phyloP scores from a whole-genome alignment of 192 early-diverging fungal species.

The Chytriomyces sp. region DNA sequence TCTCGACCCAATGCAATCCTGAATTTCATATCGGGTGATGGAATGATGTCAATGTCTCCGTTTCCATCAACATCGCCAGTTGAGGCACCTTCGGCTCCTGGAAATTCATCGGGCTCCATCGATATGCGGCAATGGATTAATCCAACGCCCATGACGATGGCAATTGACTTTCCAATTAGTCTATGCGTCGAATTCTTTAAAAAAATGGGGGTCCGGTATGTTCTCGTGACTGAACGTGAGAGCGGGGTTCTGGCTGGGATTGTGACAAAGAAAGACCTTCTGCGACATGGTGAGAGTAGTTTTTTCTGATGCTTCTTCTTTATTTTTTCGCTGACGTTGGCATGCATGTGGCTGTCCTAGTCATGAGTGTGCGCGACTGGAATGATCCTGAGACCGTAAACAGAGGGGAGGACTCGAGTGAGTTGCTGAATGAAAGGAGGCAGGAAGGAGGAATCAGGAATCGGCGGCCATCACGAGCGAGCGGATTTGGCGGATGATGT shows the following conservation, averaged over 20 bases:
- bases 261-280: slow-evolving; percentile 54
- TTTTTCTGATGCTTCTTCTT: background rate
- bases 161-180: slow-evolving; percentile 50
- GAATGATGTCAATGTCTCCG: background rate
- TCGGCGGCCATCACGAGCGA: background rate
- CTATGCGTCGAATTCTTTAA: slow-evolving; percentile 59
- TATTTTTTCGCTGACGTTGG: background rate
- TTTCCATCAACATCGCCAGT: slow-evolving; percentile 19
- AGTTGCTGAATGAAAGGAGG: background rate
- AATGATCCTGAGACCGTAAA: background rate
- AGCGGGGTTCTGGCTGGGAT: slow-evolving; percentile 44
- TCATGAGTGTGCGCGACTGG: background rate
- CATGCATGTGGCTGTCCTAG: no score
- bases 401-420: no score
- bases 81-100: background rate
- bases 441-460: background rate
- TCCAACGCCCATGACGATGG: slow-evolving; percentile 51
- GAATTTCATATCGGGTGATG: slow-evolving; percentile 19
- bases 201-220: slow-evolving; percentile 57
- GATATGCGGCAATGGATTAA: slow-evolving; percentile 59
- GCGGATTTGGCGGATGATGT: background rate
- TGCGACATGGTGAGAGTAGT: slow-evolving; percentile 41
- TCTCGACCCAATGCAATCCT: background rate
- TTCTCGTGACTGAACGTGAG: slow-evolving; percentile 39
- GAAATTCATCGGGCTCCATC: slow-evolving; percentile 2